Percentiles rank a stretch among this genome's conserved stretches.
Evolutionary conservation across 2,329 filamentous ascomycete species (phyloP).

Genomic region (Colletotrichum neosansevieriae): DNA sequence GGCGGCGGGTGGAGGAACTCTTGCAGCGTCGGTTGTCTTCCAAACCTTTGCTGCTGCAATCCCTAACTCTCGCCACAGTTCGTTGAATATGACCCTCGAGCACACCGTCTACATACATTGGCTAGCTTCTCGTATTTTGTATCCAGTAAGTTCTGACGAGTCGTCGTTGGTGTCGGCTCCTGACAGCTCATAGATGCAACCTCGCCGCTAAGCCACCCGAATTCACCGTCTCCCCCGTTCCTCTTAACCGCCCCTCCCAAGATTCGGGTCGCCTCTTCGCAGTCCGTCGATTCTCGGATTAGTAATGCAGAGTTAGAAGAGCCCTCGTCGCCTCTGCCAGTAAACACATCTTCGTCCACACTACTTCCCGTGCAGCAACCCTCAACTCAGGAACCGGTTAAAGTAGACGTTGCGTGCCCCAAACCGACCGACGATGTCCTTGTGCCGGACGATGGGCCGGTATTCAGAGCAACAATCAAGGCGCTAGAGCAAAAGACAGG

Average conservation of each 20-base stretch:
- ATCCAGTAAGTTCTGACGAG: conserved; percentile 68
- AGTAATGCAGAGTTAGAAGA: conserved; percentile 78
- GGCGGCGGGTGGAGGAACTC: conserved; percentile 95
- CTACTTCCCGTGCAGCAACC: conserved; percentile 39
- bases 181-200: conserved; percentile 55
- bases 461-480: conserved; percentile 97
- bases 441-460: conserved; percentile 88
- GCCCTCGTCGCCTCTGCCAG: conserved; percentile 63
- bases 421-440: conserved; percentile 88
- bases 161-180: background rate
- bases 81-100: conserved; percentile 95
- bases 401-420: conserved; percentile 88
- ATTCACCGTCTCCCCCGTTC: conserved; percentile 78
- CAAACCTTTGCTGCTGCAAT: conserved; percentile 10
- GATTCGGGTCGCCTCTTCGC: conserved; percentile 85
- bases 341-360: conserved; percentile 43
- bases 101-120: conserved; percentile 87
- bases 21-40: conserved; percentile 78
- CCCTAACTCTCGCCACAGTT: conserved; percentile 68
- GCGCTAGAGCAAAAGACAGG: conserved; percentile 96
- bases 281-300: conserved; percentile 86
- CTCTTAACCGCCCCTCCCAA: conserved; percentile 80
- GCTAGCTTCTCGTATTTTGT: conserved; percentile 97
- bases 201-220: conserved; percentile 66
- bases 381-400: conserved; percentile 67